Evolutionary conservation across 2,329 filamentous ascomycete genomes (phyloP).

Genomic region (Botryotinia narcissicola): DNA sequence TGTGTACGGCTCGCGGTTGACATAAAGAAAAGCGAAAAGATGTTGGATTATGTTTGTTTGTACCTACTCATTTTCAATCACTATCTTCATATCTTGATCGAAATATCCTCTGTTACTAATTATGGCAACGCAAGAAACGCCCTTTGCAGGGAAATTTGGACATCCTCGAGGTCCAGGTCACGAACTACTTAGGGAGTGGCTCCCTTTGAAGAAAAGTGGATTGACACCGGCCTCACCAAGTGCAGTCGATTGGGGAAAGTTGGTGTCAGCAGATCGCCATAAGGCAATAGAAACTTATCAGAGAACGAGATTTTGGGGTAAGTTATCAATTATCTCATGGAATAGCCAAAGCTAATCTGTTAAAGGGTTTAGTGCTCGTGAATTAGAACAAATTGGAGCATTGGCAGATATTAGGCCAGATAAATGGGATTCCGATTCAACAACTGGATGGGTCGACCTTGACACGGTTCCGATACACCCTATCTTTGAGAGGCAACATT

Average conservation of each 20-base stretch:
- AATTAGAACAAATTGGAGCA: not conserved
- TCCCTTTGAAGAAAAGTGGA: not conserved
- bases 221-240: slow-evolving; percentile 2
- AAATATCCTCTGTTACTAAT: not conserved
- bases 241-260: not conserved
- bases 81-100: not conserved
- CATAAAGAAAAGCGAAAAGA: not conserved
- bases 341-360: not conserved
- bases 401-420: not conserved
- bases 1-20: not conserved
- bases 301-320: not conserved
- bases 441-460: not conserved
- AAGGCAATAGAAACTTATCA: not conserved
- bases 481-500: not conserved
- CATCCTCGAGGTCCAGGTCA: not conserved
- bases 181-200: not conserved
- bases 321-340: not conserved
- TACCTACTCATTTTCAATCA: no score
- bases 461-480: not conserved
- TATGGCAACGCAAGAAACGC: not conserved
- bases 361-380: not conserved
- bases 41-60: not conserved
- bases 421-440: not conserved
- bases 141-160: not conserved
- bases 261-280: not conserved